Base-by-base conservation (phyloP, 1,284 basidiomycete genomes). In the Earliella scabrosa region DNA sequence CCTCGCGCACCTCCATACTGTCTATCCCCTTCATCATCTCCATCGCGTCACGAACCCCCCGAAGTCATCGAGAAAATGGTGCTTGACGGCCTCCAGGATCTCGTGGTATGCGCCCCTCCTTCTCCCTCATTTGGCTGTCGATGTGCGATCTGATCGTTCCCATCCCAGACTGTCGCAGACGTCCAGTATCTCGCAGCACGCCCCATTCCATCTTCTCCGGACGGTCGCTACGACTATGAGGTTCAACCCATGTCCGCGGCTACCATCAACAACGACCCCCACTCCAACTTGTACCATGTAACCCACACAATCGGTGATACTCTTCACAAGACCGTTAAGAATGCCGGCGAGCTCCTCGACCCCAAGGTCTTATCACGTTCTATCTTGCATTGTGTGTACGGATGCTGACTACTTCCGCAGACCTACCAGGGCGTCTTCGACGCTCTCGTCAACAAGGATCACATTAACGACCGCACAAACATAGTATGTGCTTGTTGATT, bases 391-490 rank as follows among this genome's bases (percentile, higher is more conserved):
- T n/a, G n/a, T n/a, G n/a, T n/a, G n/a, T n/a, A n/a, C n/a, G n/a
- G 29, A 31, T 13, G 13, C 29, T 31, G 29, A 31, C 29, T 21
- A 7, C 36, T n/a, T 24, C n/a, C 16, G 14, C 23, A 64, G 59
- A 52, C 51, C 10, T 54, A 68, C 60, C 74, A 75, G 10, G 81
- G 82, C 7, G 75, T 81, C 40, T 45, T 72, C n/a, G 79, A 91
- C 64, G 81, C 80, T 7, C 40, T 83, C 4, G 66, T 66, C 54
- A 73, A 84, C 61, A 61, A 73, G 9, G 75, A 74, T 40, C 73
- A 73, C 1, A 70, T 90, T 34, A 86, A 92, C 70, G 89, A 92
- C 64, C 77, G 89, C 50, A 79, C 80, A 68, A 73, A 79, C 63
- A 59, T 83, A 48, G 82, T 80, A 50, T 6, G 29, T n/a, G 73